These are phyloP conservation scores for Plasmodium falciparum DNA, from an alignment of 169 alveolate genomes.

Conservation along the genomic window DNA sequence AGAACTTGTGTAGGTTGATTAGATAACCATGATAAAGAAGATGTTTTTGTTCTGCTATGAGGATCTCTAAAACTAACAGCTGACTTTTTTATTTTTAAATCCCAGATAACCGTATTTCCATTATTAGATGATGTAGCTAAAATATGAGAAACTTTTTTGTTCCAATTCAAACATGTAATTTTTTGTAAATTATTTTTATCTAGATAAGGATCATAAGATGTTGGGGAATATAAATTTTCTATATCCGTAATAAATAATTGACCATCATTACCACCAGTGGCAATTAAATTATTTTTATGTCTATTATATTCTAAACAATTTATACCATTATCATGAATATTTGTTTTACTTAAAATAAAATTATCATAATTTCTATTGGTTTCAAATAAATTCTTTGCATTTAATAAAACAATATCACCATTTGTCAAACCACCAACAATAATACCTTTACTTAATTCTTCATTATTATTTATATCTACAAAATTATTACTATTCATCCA, in stretches of 20 bases:
- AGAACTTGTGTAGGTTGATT: constrained; percentile 89
- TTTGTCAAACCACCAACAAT: constrained; percentile 74
- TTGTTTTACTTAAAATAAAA: constrained; percentile 63
- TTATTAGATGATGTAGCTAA: constrained; percentile 89
- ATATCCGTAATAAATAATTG: constrained; percentile 79
- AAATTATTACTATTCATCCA: constrained; percentile 60
- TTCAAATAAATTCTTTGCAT: constrained; percentile 50
- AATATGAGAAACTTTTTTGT: constrained; percentile 87
- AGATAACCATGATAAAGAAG: constrained; percentile 88
- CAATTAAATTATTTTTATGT: constrained; percentile 77
- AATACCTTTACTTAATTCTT: constrained; percentile 50
- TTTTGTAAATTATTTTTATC: constrained; percentile 81
- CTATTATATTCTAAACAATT: constrained; percentile 80
- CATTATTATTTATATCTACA: constrained; percentile 29
- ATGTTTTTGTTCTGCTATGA: constrained; percentile 86
- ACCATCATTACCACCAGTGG: constrained; percentile 84
- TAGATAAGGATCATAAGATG: constrained; percentile 73
- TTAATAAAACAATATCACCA: constrained; percentile 61
- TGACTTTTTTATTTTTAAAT: constrained; percentile 86
- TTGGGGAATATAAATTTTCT: constrained; percentile 72
- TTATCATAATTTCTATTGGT: constrained; percentile 14
- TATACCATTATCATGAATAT: constrained; percentile 72
- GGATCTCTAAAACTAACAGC: constrained; percentile 90
- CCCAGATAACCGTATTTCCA: constrained; percentile 89
- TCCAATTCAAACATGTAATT: constrained; percentile 85